phyloP scores from a whole-genome alignment of 176 grass and related monocot species.

The Triticum aestivum region DNA sequence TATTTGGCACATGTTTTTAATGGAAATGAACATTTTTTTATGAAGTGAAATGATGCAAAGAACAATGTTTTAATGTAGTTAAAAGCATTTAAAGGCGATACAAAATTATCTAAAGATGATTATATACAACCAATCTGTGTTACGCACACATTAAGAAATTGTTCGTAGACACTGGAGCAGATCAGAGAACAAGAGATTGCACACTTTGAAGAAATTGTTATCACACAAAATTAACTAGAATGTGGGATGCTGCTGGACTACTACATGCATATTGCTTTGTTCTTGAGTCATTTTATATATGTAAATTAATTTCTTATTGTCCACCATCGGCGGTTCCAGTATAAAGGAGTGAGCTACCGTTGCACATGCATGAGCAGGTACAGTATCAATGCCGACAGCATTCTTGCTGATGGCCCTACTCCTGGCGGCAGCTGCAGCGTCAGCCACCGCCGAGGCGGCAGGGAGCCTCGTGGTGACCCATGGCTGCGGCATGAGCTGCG shows the following conservation, averaged over 20 bases:
- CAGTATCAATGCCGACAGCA: background rate
- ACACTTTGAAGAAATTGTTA: background rate
- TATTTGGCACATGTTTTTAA: background rate
- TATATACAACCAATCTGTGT: background rate
- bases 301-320: too few species aligned
- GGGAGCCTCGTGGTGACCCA: background rate
- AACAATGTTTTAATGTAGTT: too few species aligned
- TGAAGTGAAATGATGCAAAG: too few species aligned
- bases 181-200: background rate
- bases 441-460: background rate
- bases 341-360: too few species aligned
- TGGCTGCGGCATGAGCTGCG: background rate
- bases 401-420: background rate
- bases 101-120: background rate
- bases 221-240: background rate
- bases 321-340: too few species aligned
- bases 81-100: background rate
- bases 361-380: too few species aligned
- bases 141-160: background rate
- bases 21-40: background rate
- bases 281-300: too few species aligned
- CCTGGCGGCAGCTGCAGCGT: too few species aligned
- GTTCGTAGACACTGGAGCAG: background rate
- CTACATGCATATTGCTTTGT: too few species aligned
- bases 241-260: background rate